Evolutionary conservation across 1,284 basidiomycete species (phyloP), one percentile per base, ranked within the genome.

Genomic region (Ustilago esculenta): DNA sequence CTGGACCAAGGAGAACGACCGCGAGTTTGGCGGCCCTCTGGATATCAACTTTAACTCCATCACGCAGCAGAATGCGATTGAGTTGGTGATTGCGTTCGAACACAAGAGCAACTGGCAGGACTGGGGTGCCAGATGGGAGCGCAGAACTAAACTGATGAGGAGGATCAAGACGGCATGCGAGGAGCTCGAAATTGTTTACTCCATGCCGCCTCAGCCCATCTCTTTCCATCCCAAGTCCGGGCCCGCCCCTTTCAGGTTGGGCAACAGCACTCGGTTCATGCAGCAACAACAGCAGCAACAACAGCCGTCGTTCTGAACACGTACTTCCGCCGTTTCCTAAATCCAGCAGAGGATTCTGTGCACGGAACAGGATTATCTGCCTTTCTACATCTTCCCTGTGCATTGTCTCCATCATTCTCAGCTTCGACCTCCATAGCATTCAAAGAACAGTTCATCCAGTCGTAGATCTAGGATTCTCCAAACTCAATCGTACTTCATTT

Each of bases 71-170:
- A 80, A 79, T 46, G 44, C 73, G 18, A 57, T 79, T 39, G 55
- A 71, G 35, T 47, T 80, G 12, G 41, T 68, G 37, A 85, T 92
- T 42, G 88, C 88, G 15, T 87, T 92, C 80, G 90, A 92, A 82
- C 91, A 90, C 87, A 84, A 84, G 87, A 85, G 88, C 34, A 91
- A 91, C 79, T 92, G 90, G 90, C 91, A 92, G 80, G 90, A 92
- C 72, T 92, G 91, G 90, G 90, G 89, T 48, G 90, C 87, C 12
- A 85, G 90, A 53, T 92, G 80, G 82, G 57, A 56, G 36, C 53
- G 78, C 18, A 61, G 80, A 37, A 80, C 77, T 32, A 71, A 73
- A 46, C 35, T 82, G 18, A 79, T 82, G 75, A 72, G 71, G 25
- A 59, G 64, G 40, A 53, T 80, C 59, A 78, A 78, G 55, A 53